Evolutionary conservation across 352 stramenopile genomes (phyloP).

Genomic region (Pythium utonaiense): DNA sequence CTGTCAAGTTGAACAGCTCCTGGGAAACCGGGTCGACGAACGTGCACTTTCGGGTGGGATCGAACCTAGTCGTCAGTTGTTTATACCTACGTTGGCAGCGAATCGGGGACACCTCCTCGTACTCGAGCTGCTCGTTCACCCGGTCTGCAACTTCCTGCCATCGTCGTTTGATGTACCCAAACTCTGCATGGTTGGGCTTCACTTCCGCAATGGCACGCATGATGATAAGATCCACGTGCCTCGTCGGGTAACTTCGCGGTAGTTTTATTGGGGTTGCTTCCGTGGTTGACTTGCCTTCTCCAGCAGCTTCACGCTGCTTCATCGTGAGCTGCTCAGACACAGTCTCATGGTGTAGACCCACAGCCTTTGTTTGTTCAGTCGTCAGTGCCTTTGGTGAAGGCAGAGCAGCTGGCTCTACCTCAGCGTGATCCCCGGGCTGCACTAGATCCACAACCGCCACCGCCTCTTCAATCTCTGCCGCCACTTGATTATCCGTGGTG

Average conservation of each 20-base stretch:
- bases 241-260: background rate
- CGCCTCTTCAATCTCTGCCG: no score
- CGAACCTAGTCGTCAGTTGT: conserved; percentile 4
- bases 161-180: background rate
- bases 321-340: no score
- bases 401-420: no score
- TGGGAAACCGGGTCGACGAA: background rate
- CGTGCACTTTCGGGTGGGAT: background rate
- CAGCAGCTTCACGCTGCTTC: no score
- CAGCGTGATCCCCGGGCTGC: no score
- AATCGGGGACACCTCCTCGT: background rate
- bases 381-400: no score
- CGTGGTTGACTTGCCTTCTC: no score
- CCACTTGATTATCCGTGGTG: no score
- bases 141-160: conserved; percentile 13
- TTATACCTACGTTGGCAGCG: conserved; percentile 17
- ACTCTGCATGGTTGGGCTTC: background rate
- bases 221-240: conserved; percentile 14
- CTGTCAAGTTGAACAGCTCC: conserved; percentile 2
- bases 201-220: conserved; percentile 7
- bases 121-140: background rate
- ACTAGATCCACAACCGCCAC: no score
- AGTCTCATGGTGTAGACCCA: no score
- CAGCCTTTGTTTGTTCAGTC: no score
- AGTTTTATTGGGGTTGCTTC: no score